Conservation (phyloP, 2,329 filamentous ascomycete species). For the Ascochyta clinopodiicola region DNA sequence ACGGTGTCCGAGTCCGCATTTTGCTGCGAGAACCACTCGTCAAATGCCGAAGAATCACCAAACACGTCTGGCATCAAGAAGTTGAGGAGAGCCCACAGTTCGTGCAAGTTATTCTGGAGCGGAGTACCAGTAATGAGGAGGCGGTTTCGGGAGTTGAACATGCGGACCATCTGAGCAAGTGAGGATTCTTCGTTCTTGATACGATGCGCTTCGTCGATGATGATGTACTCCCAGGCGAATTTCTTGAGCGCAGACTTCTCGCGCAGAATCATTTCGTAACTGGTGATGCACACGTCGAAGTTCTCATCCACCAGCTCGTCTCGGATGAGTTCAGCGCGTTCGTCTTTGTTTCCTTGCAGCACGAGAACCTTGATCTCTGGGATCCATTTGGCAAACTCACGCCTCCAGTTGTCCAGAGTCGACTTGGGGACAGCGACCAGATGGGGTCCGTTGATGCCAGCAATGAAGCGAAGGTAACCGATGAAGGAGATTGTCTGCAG, state of each 20-base stretch:
- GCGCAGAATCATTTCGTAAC: constrained; percentile 97
- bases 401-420: constrained; percentile 97
- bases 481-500: constrained; percentile 97
- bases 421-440: constrained; percentile 94
- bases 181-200: constrained; percentile 99
- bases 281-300: constrained; percentile 97
- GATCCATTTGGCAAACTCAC: constrained; percentile 93
- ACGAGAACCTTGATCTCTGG: constrained; percentile 94
- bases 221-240: constrained; percentile 99
- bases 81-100: constrained; percentile 96
- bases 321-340: constrained; percentile 85
- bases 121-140: constrained; percentile 96
- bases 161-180: constrained; percentile 90
- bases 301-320: constrained; percentile 91
- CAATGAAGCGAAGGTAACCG: constrained; percentile 90
- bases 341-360: constrained; percentile 92
- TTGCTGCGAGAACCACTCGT: constrained; percentile 96
- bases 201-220: constrained; percentile 96
- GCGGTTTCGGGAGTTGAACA: constrained; percentile 95
- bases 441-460: constrained; percentile 89
- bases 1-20: constrained; percentile 92
- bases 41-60: constrained; percentile 93
- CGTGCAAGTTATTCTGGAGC: constrained; percentile 96
- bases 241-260: constrained; percentile 96
- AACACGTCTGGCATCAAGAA: constrained; percentile 98